phyloP scores from a whole-genome alignment of 2,329 filamentous ascomycete species.

The Apiospora hydei region DNA sequence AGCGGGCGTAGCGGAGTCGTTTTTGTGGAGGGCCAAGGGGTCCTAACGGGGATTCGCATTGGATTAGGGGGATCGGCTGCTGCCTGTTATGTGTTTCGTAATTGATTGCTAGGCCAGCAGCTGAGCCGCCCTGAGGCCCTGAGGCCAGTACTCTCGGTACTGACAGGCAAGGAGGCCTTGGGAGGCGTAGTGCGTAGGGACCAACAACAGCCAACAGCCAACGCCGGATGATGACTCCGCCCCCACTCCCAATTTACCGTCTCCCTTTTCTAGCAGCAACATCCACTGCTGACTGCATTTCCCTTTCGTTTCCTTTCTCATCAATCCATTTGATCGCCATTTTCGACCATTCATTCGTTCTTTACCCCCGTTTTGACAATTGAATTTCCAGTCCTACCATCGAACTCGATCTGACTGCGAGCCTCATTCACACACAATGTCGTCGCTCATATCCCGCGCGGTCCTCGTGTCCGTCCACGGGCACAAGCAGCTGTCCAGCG shows the following conservation, averaged over 20 bases:
- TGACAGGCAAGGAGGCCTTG: background rate
- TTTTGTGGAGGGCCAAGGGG: background rate
- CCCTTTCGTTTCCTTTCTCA: conserved; percentile 3
- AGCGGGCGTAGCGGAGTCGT: background rate
- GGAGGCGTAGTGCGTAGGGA: background rate
- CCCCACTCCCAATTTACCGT: conserved; percentile 11
- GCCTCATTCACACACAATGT: background rate
- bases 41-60: background rate
- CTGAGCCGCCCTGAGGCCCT: background rate
- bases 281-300: conserved; percentile 1
- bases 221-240: background rate
- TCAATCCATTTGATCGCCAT: conserved; percentile 12
- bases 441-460: background rate
- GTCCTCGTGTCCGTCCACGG: conserved; percentile 16
- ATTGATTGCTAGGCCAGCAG: conserved; percentile 1
- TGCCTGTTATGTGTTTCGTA: conserved; percentile 17
- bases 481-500: conserved; percentile 20
- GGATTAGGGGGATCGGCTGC: conserved; percentile 1
- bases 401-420: background rate
- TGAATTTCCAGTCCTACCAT: background rate
- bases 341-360: background rate
- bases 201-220: background rate
- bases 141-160: background rate
- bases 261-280: conserved; percentile 6
- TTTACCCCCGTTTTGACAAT: background rate